Evolutionary conservation across 805 yeast genomes (phyloP).

Genomic region (Wickerhamiella hasegawae): DNA sequence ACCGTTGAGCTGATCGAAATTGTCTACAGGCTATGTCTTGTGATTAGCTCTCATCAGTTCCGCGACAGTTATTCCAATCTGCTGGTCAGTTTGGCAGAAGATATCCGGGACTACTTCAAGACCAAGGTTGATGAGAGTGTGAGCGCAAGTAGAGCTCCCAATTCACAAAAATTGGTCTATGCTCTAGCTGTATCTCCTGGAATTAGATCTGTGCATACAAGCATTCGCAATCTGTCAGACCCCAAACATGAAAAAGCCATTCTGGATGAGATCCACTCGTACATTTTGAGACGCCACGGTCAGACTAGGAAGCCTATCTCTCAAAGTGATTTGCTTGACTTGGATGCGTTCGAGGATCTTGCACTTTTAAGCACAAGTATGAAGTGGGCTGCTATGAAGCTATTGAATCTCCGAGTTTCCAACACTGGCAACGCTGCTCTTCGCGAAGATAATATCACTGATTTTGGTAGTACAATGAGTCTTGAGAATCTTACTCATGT

Average conservation of each 20-base stretch:
- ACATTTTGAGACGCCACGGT: slow-evolving; percentile 10
- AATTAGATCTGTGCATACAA: neutral
- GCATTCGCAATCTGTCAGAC: neutral
- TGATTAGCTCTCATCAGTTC: slow-evolving; percentile 42
- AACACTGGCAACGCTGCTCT: no score
- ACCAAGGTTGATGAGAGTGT: slow-evolving; percentile 7
- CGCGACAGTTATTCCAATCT: slow-evolving; percentile 36
- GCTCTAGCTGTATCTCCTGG: neutral
- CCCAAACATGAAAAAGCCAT: slow-evolving; percentile 2
- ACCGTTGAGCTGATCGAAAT: slow-evolving; percentile 33
- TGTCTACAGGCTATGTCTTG: slow-evolving; percentile 31
- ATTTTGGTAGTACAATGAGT: no score
- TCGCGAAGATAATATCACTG: no score
- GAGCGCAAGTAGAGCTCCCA: neutral
- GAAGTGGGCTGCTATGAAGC: slow-evolving; percentile 26
- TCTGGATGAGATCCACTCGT: slow-evolving; percentile 13
- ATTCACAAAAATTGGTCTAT: neutral
- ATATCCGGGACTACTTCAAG: slow-evolving; percentile 7
- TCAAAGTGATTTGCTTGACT: slow-evolving; percentile 39
- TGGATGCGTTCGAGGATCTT: slow-evolving; percentile 33
- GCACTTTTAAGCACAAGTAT: slow-evolving; percentile 38
- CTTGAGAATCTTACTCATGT: neutral
- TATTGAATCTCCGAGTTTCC: neutral
- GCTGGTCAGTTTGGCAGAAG: slow-evolving; percentile 16
- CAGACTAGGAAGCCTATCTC: slow-evolving; percentile 15